Base-by-base conservation (phyloP, 306 rosid species). In the Trifolium repens region DNA sequence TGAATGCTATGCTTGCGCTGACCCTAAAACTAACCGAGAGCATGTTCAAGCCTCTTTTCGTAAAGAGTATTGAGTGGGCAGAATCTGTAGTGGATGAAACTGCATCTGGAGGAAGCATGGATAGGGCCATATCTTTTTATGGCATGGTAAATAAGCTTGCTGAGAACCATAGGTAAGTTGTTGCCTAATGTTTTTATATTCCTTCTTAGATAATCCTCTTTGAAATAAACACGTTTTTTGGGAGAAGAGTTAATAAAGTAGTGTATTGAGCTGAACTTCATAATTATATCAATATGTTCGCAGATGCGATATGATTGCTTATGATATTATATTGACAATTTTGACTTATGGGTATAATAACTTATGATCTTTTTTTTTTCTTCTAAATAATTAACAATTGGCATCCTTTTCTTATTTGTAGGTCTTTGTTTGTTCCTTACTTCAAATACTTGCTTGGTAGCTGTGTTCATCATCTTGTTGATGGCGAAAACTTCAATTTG, bases 351-450 rank as follows among this genome's bases (percentile, higher is more conserved):
- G 55, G 67, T 61, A 39, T 55, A 46, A 24, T 32, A 30, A 50
- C n/a, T 78, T 67, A 67, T 4, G 55, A 13, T 17, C 24, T 22
- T 22, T 22, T 58, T 79, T 64, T 22, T 35, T 47, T 57, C 12
- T 5, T 22, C 49, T 2, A 62, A 47, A 61, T 63, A 55, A 58
- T 46, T 43, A 46, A 47, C 69, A 74, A 46, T 49, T 30, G 60
- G 49, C 74, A 58, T 60, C 67, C 49, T 37, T 62, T 67, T 78
- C 61, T 47, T 77, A 32, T 68, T 32, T 87, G 75, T 82, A 94
- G 97, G 91, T 91, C 97, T 37, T 85, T 94, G 78, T 94, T 94
- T 85, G 93, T 94, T 84, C 94, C 98, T 30, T 94, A 91, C 86
- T 91, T 91, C 87, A 94, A 91, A 78, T 87, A 87, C 88, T 81